phyloP scores from a whole-genome alignment of 2,329 filamentous ascomycete species.

The Grosmannia serpens region DNA sequence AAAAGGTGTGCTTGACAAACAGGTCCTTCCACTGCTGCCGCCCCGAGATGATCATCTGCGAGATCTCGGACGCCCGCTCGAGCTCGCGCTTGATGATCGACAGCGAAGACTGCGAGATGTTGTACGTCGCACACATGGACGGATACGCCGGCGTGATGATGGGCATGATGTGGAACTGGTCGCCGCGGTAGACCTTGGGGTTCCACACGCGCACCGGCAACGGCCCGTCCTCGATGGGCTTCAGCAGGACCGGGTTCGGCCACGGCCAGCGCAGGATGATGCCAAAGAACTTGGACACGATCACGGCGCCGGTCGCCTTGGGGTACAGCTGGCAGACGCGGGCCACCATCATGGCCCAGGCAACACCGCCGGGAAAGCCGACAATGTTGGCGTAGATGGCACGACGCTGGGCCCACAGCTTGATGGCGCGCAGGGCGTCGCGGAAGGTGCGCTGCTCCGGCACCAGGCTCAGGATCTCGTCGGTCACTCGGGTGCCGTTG shows the following conservation, averaged over 20 bases:
- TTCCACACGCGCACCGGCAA: conserved; percentile 88
- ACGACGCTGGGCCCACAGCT: conserved; percentile 87
- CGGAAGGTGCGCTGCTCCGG: conserved; percentile 86
- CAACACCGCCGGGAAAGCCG: conserved; percentile 91
- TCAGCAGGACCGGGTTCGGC: conserved; percentile 87
- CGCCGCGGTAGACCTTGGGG: conserved; percentile 72
- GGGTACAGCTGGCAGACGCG: conserved; percentile 94
- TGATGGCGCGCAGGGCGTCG: conserved; percentile 80
- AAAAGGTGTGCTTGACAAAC: conserved; percentile 85
- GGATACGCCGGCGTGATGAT: conserved; percentile 97
- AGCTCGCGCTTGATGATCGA: conserved; percentile 75
- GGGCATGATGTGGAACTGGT: conserved; percentile 86
- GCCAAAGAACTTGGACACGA: conserved; percentile 89
- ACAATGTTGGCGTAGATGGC: conserved; percentile 95
- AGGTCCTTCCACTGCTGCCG: conserved; percentile 76
- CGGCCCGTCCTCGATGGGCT: conserved; percentile 72
- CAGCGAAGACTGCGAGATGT: conserved; percentile 79
- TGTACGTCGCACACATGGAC: conserved; percentile 96
- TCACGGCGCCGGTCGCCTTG: conserved; percentile 75
- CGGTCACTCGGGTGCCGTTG: conserved; percentile 89
- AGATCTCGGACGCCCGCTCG: conserved; percentile 62
- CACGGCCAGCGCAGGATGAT: conserved; percentile 87
- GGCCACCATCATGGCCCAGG: conserved; percentile 96
- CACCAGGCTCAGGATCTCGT: conserved; percentile 80
- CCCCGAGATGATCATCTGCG: conserved; percentile 67